Evolutionary conservation across 768 basidiomycete genomes (phyloP).

Genomic region (Coprinopsis cinerea): DNA sequence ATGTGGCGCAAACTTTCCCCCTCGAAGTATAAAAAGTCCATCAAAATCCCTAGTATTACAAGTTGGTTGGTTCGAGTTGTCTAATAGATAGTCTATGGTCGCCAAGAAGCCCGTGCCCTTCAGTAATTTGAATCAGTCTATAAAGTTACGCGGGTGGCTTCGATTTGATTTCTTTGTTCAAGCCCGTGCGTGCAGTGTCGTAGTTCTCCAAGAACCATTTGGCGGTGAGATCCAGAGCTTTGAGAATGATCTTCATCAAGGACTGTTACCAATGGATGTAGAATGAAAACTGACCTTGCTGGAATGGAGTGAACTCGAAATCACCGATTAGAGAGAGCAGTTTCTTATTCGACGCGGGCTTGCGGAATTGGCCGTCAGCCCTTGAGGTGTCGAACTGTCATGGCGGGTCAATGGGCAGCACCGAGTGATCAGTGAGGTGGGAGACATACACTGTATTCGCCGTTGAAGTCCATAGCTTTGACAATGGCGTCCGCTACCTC

Average conservation of each 20-base stretch:
- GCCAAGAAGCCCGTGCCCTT: too few species aligned
- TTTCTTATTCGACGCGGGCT: constrained; percentile 92
- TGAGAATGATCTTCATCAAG: background rate
- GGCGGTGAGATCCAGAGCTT: constrained; percentile 73
- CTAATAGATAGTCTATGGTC: too few species aligned
- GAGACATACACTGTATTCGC: constrained; percentile 59
- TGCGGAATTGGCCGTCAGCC: constrained; percentile 93
- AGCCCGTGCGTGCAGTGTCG: constrained; percentile 58
- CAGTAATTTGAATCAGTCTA: too few species aligned
- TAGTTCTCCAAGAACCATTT: constrained; percentile 87
- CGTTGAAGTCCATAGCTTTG: constrained; percentile 71
- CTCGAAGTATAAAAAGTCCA: too few species aligned
- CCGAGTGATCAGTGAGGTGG: background rate
- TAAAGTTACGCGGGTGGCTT: too few species aligned
- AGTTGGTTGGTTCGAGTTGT: too few species aligned
- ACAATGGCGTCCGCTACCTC: constrained; percentile 89
- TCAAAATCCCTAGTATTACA: too few species aligned
- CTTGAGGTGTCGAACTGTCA: constrained; percentile 77
- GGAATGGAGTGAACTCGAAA: constrained; percentile 91
- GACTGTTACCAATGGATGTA: background rate
- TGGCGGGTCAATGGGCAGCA: background rate
- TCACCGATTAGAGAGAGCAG: constrained; percentile 67
- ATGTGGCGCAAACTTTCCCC: too few species aligned
- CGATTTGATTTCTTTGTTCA: background rate
- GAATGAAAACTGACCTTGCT: constrained; percentile 47